Evolutionary conservation across 805 yeast species (phyloP).

Genomic region (Candida cerambycidarum): DNA sequence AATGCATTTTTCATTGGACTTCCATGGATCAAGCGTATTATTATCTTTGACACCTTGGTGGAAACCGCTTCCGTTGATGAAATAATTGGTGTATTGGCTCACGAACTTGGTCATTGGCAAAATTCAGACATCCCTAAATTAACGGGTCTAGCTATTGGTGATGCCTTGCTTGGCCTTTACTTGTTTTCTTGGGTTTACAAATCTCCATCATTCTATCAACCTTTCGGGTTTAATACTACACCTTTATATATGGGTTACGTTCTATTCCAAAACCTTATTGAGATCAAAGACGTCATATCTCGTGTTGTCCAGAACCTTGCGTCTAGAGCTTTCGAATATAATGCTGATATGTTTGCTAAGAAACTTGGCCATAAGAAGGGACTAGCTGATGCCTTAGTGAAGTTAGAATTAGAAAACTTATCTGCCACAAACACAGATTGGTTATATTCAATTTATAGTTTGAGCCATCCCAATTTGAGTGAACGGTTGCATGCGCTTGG

Average conservation of each 20-base stretch:
- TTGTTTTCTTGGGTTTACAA: conserved; percentile 7
- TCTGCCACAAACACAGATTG: conserved; percentile 9
- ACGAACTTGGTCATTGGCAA: conserved; percentile 10
- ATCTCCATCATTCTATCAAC: conserved; percentile 1
- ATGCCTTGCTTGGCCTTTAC: conserved; percentile 1
- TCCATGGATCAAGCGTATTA: conserved; percentile 95
- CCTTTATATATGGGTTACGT: conserved; percentile 10
- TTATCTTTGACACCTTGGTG: conserved; percentile 85
- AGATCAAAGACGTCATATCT: not conserved
- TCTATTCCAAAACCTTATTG: conserved; percentile 2
- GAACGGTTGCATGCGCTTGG: conserved; percentile 3
- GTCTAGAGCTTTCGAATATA: conserved; percentile 7
- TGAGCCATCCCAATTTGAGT: conserved; percentile 9
- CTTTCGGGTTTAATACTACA: conserved; percentile 6
- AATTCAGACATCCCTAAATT: not conserved
- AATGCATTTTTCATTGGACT: conserved; percentile 94
- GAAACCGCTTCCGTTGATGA: conserved; percentile 71
- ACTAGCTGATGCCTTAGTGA: conserved; percentile 5
- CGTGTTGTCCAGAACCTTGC: not conserved
- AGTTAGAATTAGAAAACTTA: conserved; percentile 7
- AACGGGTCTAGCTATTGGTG: not conserved
- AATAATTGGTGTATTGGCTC: conserved; percentile 22
- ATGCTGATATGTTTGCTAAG: conserved; percentile 9
- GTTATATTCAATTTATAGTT: conserved; percentile 7
- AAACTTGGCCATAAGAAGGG: conserved; percentile 5